These are phyloP conservation scores for Bryoglossum gracile DNA, from an alignment of 495 filamentous ascomycete species.

Conservation along the genomic window DNA sequence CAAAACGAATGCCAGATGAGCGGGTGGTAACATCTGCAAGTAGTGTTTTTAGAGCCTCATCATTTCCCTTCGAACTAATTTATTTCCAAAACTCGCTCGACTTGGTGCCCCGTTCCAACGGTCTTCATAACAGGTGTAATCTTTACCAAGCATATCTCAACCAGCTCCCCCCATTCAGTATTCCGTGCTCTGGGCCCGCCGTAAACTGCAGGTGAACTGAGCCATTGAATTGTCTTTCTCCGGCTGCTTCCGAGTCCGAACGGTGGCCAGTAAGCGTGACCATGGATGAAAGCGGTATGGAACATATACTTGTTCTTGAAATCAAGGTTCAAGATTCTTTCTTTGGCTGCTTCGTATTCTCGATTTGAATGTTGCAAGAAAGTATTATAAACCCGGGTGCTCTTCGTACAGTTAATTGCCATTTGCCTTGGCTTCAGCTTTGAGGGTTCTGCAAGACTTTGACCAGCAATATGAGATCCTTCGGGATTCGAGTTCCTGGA, in stretches of 20 bases:
- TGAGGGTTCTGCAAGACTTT: too few species aligned
- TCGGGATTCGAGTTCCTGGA: too few species aligned
- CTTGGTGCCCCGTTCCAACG: not conserved
- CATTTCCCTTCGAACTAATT: not conserved
- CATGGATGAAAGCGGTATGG: slow-evolving; percentile 14
- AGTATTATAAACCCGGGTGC: too few species aligned
- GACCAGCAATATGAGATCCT: too few species aligned
- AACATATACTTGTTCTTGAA: slow-evolving; percentile 14
- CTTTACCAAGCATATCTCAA: slow-evolving; percentile 9
- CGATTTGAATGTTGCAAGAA: slow-evolving; percentile 6
- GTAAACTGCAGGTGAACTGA: slow-evolving; percentile 14
- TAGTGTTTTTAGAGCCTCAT: not conserved
- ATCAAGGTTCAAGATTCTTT: slow-evolving; percentile 6
- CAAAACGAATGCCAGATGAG: too few species aligned
- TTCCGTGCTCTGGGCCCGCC: slow-evolving; percentile 7
- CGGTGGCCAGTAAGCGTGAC: slow-evolving; percentile 10
- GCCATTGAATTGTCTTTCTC: slow-evolving; percentile 9
- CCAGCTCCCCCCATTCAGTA: not conserved
- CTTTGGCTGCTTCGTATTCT: slow-evolving; percentile 6
- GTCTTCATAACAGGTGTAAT: slow-evolving; percentile 14
- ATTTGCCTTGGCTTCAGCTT: slow-evolving; percentile 4
- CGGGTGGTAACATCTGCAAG: too few species aligned
- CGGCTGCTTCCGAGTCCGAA: not conserved
- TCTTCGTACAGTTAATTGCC: too few species aligned
- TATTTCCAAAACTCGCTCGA: slow-evolving; percentile 4